Conservation (phyloP, 148 eudicot species). For the Hydrangea macrophylla region DNA sequence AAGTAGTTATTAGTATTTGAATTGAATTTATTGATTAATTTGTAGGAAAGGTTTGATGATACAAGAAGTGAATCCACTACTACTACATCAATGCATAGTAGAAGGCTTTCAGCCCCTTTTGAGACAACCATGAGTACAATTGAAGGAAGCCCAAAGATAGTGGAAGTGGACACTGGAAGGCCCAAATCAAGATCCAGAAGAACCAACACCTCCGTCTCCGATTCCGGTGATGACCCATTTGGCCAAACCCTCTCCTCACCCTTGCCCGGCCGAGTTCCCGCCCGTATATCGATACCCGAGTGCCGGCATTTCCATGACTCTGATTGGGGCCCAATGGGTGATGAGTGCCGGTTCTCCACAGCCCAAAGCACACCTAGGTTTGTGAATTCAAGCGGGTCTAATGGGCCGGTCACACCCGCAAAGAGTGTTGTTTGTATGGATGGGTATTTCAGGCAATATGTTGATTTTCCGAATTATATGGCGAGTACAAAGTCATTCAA, state of each 20-base stretch:
- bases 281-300: conserved; percentile 40
- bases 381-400: conserved; percentile 14
- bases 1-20: background rate
- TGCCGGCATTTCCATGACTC: conserved; percentile 35
- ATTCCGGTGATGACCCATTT: conserved; percentile 38
- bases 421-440: background rate
- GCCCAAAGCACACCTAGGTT: conserved; percentile 73
- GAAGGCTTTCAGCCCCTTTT: conserved; percentile 64
- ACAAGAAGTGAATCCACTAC: conserved; percentile 5
- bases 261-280: conserved; percentile 15
- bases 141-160: conserved; percentile 63
- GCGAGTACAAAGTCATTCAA: conserved; percentile 69
- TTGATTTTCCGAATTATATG: conserved; percentile 71
- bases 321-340: conserved; percentile 43
- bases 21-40: too few species aligned
- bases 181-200: conserved; percentile 49
- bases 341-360: conserved; percentile 56
- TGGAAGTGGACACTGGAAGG: conserved; percentile 65
- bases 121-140: conserved; percentile 35
- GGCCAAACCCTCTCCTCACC: conserved; percentile 32
- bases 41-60: too few species aligned
- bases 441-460: background rate
- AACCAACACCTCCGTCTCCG: conserved; percentile 26
- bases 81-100: conserved; percentile 45
- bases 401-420: background rate